A percentile compares a stretch with the other conserved stretches of the same genome.
phyloP scores from a whole-genome alignment of 495 filamentous ascomycete genomes.

The Astrothelium macrocarpum region DNA sequence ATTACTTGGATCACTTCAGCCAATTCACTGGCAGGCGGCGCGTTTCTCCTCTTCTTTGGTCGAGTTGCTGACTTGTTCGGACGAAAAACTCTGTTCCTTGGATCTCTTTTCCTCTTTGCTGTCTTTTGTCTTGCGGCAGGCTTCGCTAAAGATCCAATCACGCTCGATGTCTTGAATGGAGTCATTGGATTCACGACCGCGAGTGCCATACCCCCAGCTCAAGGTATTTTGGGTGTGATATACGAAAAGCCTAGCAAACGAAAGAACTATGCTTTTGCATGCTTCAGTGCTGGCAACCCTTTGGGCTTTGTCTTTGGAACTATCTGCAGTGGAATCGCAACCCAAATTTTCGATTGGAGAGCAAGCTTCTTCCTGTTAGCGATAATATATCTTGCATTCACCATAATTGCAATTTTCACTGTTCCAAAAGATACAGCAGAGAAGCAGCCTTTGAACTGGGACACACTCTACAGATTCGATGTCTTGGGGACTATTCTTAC shows the following conservation, averaged over 20 bases:
- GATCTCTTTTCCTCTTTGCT: slow-evolving; percentile 54
- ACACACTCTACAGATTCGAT: slow-evolving; percentile 50
- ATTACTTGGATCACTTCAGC: slow-evolving; percentile 57
- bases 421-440: slow-evolving; percentile 49
- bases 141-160: slow-evolving; percentile 52
- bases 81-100: slow-evolving; percentile 57
- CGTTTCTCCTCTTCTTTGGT: slow-evolving; percentile 65
- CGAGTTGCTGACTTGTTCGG: slow-evolving; percentile 66
- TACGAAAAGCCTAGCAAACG: slow-evolving; percentile 52
- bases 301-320: slow-evolving; percentile 60
- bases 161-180: slow-evolving; percentile 55
- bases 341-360: slow-evolving; percentile 58
- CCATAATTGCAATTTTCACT: slow-evolving; percentile 50
- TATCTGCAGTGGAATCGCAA: slow-evolving; percentile 56
- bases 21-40: slow-evolving; percentile 48
- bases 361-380: slow-evolving; percentile 56
- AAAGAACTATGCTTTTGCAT: slow-evolving; percentile 60
- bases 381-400: slow-evolving; percentile 51
- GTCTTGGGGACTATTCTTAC: slow-evolving; percentile 54
- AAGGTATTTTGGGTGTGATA: slow-evolving; percentile 55
- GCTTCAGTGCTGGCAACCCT: slow-evolving; percentile 59
- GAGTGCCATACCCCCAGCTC: slow-evolving; percentile 55
- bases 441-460: slow-evolving; percentile 38
- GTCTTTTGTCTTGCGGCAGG: slow-evolving; percentile 48
- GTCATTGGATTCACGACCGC: slow-evolving; percentile 53